These are phyloP conservation scores for Oryza punctata DNA, from an alignment of 176 grass and related monocot species.

Conservation along the genomic window DNA sequence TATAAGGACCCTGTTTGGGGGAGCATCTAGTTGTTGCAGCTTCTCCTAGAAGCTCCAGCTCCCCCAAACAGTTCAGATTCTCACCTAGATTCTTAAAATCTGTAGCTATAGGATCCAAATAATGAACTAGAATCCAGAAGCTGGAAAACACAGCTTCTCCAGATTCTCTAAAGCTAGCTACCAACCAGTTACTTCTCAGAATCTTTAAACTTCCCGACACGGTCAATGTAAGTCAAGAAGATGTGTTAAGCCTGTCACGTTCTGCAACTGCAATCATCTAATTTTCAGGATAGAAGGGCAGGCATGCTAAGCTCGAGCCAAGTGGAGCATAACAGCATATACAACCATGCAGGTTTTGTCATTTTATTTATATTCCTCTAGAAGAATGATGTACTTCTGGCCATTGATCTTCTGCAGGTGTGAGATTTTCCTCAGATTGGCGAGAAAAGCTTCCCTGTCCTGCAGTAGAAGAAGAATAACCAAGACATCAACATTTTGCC, in stretches of 20 bases:
- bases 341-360: conserved; percentile 22
- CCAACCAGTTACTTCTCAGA: too few relatives aligned
- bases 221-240: neutral
- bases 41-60: too few relatives aligned
- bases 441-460: conserved; percentile 54
- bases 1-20: too few relatives aligned
- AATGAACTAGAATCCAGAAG: too few relatives aligned
- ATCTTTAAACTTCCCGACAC: too few relatives aligned
- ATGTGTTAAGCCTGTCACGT: conserved; percentile 23
- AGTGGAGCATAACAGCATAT: conserved; percentile 26
- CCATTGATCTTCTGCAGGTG: conserved; percentile 38
- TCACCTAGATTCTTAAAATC: too few relatives aligned
- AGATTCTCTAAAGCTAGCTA: too few relatives aligned
- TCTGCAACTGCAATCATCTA: neutral
- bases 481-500: conserved; percentile 15
- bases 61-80: too few relatives aligned
- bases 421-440: conserved; percentile 44
- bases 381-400: conserved; percentile 37
- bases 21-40: too few relatives aligned
- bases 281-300: neutral
- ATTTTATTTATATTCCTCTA: conserved; percentile 39
- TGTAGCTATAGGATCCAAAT: too few relatives aligned
- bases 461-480: conserved; percentile 36
- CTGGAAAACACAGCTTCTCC: too few relatives aligned
- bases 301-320: conserved; percentile 8